phyloP scores from a whole-genome alignment of 345 rosid genomes.

The Brassica rapa region DNA sequence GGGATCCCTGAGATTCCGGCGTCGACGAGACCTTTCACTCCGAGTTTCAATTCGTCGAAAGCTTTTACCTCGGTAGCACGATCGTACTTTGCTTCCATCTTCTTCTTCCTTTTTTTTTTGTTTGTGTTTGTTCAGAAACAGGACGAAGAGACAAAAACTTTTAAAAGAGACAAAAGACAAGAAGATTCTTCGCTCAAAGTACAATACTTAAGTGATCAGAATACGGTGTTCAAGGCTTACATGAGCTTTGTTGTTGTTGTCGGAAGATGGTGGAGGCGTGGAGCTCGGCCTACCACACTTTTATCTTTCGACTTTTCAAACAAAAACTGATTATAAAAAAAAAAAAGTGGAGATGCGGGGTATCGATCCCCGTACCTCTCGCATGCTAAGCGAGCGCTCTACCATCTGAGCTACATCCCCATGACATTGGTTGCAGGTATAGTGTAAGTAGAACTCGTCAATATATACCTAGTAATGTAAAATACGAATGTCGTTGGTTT shows the following conservation, averaged over 20 bases:
- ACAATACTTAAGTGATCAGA: no score
- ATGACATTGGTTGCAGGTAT: not conserved
- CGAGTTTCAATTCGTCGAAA: slow-evolving; percentile 38
- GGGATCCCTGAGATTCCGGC: slow-evolving; percentile 32
- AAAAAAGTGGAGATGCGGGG: no score
- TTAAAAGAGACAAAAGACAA: not conserved
- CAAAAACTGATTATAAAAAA: no score
- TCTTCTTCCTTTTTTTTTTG: slow-evolving; percentile 2
- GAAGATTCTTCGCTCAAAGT: not conserved
- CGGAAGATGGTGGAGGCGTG: no score
- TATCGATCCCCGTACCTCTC: slow-evolving; percentile 88
- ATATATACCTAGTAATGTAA: no score
- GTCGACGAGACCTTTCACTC: slow-evolving; percentile 44
- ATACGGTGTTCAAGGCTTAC: not conserved
- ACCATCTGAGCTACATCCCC: slow-evolving; percentile 94
- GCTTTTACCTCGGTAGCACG: slow-evolving; percentile 31
- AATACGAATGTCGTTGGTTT: no score
- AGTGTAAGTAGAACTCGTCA: no score
- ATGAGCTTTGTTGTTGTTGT: not conserved
- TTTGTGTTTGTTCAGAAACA: not conserved
- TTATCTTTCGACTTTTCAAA: not conserved
- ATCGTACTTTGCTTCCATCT: slow-evolving; percentile 20
- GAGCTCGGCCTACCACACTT: not conserved
- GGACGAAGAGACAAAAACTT: not conserved
- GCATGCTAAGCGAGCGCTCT: slow-evolving; percentile 92